Base-by-base conservation (phyloP, 257 asterid genomes). In the Solanum etuberosum region DNA sequence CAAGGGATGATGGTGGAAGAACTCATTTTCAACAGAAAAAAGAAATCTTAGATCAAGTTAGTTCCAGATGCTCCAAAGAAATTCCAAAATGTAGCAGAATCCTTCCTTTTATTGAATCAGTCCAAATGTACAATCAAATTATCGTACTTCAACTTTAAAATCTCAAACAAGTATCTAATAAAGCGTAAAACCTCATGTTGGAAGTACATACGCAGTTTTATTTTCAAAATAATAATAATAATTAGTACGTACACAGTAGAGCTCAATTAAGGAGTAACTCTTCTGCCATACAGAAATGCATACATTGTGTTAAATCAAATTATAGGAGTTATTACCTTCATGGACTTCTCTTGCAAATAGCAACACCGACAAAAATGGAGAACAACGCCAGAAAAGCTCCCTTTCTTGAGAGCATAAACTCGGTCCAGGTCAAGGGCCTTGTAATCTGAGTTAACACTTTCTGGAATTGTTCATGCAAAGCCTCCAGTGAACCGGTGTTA, bases 341-440 rank as follows among this genome's bases (percentile, higher is more conserved):
- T 87, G 91, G 85, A 88, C 90, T 90, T 86, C 71, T 94, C 87
- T 91, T 90, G 90, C 89, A 91, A 83, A 92, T 16, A 85, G 93
- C 89, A 31, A 94, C 92, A 89, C 95, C 90, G 74, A 92, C 88
- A 86, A 96, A 88, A 88, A 91, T 87, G 32, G 95, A 93, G 74
- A 93, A 87, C 89, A 93, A 90, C 2, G 93, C 90, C 48, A 93
- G 70, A 57, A 94, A 63, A 89, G 92, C 96, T 86, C 98, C 98
- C 46, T 95, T 93, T 91, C 98, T 93, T 71, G 98, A 94, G 31
- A 92, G 93, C 72, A 94, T 94, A 73, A 95, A 94, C 89, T 96
- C 99, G 0, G 91, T 92, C 98, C 99, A 97, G 1, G 98, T 92
- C 91, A 97, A 91, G 34, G 98, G 99, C 84, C 88, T 94, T 38